phyloP scores from a whole-genome alignment of 164 flowering plant genomes.

The Vitis vinifera region ASM3070453v1 NC_081806.1:725001-725500 shows the following conservation, averaged over 20 bases:
- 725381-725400: not conserved
- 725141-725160: too few species aligned
- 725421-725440: not conserved
- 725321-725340: constrained; percentile 64
- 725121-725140: constrained; percentile 37
- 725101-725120: constrained; percentile 61
- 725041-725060: constrained; percentile 67
- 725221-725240: too few species aligned
- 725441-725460: constrained; percentile 76
- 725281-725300: constrained; percentile 82
- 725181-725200: too few species aligned
- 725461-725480: constrained; percentile 94
- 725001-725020: constrained; percentile 38
- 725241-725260: too few species aligned
- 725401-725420: not conserved
- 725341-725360: constrained; percentile 79
- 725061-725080: constrained; percentile 44
- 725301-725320: constrained; percentile 96
- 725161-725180: too few species aligned
- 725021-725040: constrained; percentile 65
- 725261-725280: constrained; percentile 59
- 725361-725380: constrained; percentile 33
- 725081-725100: constrained; percentile 44
- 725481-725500: constrained; percentile 87
- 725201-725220: too few species aligned